These are phyloP conservation scores for Ceratocystis variospora DNA, from an alignment of 2,329 filamentous ascomycete species.

Conservation along the genomic window DNA sequence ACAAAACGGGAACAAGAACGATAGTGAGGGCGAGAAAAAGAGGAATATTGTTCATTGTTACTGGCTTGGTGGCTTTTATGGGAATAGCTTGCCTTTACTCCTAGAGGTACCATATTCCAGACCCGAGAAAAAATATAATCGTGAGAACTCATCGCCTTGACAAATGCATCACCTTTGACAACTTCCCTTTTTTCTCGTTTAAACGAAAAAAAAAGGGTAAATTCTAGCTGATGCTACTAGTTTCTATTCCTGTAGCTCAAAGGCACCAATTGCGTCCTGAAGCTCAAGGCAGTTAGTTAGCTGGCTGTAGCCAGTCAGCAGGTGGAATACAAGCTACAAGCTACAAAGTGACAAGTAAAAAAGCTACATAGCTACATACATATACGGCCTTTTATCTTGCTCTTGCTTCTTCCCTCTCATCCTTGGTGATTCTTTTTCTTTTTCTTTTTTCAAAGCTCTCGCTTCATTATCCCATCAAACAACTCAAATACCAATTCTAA, in stretches of 20 bases:
- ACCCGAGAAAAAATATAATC: no score
- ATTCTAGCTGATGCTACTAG: neutral
- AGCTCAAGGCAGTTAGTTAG: constrained; percentile 4
- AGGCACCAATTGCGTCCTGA: constrained; percentile 17
- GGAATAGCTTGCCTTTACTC: no score
- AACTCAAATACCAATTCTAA: neutral
- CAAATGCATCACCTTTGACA: neutral
- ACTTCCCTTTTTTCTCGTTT: neutral
- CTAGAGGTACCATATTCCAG: no score
- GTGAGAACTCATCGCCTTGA: no score
- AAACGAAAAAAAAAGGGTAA: neutral
- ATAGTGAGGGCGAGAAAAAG: no score
- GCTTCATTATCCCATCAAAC: neutral
- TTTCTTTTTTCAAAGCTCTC: neutral
- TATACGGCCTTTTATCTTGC: neutral
- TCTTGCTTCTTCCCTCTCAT: no score
- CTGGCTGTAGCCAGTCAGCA: neutral
- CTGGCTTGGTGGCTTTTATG: no score
- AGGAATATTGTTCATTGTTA: no score
- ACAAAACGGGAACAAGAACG: no score
- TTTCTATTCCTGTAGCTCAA: neutral
- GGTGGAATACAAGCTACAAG: neutral
- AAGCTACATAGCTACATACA: neutral
- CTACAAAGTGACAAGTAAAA: neutral
- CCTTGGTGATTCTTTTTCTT: neutral